Conservation (phyloP, 495 filamentous ascomycete genomes). For the Peziza echinospora region DNA sequence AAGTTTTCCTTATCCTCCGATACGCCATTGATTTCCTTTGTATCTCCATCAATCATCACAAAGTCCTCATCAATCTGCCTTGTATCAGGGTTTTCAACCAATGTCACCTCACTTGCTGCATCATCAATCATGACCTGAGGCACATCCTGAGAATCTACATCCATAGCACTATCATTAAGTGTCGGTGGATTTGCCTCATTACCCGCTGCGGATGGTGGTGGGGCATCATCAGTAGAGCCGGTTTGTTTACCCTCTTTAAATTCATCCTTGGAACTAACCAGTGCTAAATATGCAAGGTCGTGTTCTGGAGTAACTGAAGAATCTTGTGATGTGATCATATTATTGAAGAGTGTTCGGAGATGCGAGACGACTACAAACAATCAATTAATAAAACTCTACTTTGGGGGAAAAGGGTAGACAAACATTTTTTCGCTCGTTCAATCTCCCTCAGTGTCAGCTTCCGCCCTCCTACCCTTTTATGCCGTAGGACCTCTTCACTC, state of each 20-base stretch:
- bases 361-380: slow-evolving; percentile 44
- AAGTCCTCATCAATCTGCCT: slow-evolving; percentile 19
- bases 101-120: slow-evolving; percentile 29
- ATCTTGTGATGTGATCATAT: slow-evolving; percentile 37
- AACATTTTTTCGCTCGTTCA: slow-evolving; percentile 48
- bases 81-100: slow-evolving; percentile 27
- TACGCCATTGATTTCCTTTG: slow-evolving; percentile 6
- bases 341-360: slow-evolving; percentile 47
- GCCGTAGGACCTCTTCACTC: slow-evolving; percentile 33
- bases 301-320: slow-evolving; percentile 42
- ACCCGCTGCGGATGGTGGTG: slow-evolving; percentile 6
- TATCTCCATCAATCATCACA: slow-evolving; percentile 14
- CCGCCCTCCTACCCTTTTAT: slow-evolving; percentile 39
- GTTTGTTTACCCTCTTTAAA: slow-evolving; percentile 16
- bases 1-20: neutral
- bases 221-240: slow-evolving; percentile 14
- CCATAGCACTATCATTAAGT: slow-evolving; percentile 18
- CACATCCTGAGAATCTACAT: slow-evolving; percentile 8
- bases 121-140: slow-evolving; percentile 8
- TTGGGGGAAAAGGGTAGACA: slow-evolving; percentile 18
- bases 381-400: slow-evolving; percentile 5
- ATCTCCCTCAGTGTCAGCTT: slow-evolving; percentile 38
- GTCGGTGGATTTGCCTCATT: slow-evolving; percentile 9
- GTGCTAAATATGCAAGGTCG: slow-evolving; percentile 62
- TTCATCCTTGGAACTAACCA: slow-evolving; percentile 40